phyloP scores from a whole-genome alignment of 208 protist species.

The Trypanosoma rangeli region DNA sequence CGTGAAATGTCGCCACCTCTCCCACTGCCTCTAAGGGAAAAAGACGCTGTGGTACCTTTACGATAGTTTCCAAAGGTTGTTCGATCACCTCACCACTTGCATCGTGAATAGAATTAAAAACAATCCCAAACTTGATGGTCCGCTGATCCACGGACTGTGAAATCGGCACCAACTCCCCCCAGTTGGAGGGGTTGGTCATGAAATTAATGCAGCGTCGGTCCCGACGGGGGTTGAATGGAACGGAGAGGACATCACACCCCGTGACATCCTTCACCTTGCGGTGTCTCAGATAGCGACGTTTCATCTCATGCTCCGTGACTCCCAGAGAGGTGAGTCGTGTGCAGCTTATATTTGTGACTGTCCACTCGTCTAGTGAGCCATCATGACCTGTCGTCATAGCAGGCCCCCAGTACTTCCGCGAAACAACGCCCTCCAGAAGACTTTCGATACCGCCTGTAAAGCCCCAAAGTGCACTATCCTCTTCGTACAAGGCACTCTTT shows the following conservation, averaged over 20 bases:
- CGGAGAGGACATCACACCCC: slow-evolving; percentile 37
- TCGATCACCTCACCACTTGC: slow-evolving; percentile 8
- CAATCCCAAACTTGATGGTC: slow-evolving; percentile 37
- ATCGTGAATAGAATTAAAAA: slow-evolving; percentile 21
- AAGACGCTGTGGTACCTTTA: slow-evolving; percentile 40
- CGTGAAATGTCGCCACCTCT: slow-evolving; percentile 31
- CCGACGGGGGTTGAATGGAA: slow-evolving; percentile 32
- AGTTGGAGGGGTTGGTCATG: slow-evolving; percentile 33
- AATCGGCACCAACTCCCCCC: slow-evolving; percentile 32
- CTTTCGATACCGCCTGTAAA: slow-evolving; percentile 24
- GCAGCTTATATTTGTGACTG: slow-evolving; percentile 17
- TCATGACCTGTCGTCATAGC: slow-evolving; percentile 15
- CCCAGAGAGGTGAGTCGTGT: not conserved
- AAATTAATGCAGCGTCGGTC: slow-evolving; percentile 29
- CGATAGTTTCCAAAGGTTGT: slow-evolving; percentile 19
- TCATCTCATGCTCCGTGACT: slow-evolving; percentile 8
- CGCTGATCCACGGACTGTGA: slow-evolving; percentile 22
- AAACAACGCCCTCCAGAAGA: slow-evolving; percentile 20
- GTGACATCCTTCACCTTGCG: slow-evolving; percentile 19
- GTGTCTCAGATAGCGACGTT: slow-evolving; percentile 10
- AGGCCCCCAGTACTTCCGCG: slow-evolving; percentile 20
- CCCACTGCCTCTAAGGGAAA: slow-evolving; percentile 29
- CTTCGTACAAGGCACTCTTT: slow-evolving; percentile 1
- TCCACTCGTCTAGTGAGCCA: slow-evolving; percentile 21
- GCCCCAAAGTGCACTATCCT: slow-evolving; percentile 18